Percentiles rank a stretch among this genome's conserved stretches.
Conservation (phyloP, 1,284 basidiomycete genomes). For the Peniophora sp. region DNA sequence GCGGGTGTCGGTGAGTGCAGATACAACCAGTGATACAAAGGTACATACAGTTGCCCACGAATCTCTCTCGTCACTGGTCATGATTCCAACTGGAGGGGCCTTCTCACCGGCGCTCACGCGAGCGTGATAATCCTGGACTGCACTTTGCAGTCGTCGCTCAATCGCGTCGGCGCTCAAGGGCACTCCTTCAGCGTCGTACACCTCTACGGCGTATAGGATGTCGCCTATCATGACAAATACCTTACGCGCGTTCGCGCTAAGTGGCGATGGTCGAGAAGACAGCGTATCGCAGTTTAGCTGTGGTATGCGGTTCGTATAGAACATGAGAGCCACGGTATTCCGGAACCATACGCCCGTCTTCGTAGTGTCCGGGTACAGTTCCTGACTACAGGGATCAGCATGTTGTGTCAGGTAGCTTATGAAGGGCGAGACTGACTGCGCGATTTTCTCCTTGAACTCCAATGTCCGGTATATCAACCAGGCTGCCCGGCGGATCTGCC, state of each 20-base stretch:
- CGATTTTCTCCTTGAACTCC: slow-evolving; percentile 70
- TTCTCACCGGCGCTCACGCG: slow-evolving; percentile 47
- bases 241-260: slow-evolving; percentile 43
- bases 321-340: slow-evolving; percentile 53
- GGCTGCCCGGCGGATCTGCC: slow-evolving; percentile 84
- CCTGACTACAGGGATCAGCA: slow-evolving; percentile 33
- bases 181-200: slow-evolving; percentile 37
- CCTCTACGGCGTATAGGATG: slow-evolving; percentile 77
- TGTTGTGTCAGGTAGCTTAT: background rate
- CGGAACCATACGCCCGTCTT: slow-evolving; percentile 63
- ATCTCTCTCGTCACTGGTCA: slow-evolving; percentile 81
- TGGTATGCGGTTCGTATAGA: slow-evolving; percentile 74
- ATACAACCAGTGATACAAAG: slow-evolving; percentile 4
- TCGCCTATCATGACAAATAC: slow-evolving; percentile 73
- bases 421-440: slow-evolving; percentile 35
- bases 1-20: slow-evolving; percentile 11
- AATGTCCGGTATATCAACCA: slow-evolving; percentile 77
- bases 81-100: slow-evolving; percentile 57
- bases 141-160: slow-evolving; percentile 56
- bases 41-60: slow-evolving; percentile 71
- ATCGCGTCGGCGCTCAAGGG: slow-evolving; percentile 43
- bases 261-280: slow-evolving; percentile 34
- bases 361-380: slow-evolving; percentile 47
- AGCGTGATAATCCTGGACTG: slow-evolving; percentile 62
- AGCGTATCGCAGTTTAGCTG: slow-evolving; percentile 57